Percentiles rank a stretch among this genome's conserved stretches.
These are phyloP conservation scores for Hyaloscypha finlandica DNA, from an alignment of 495 filamentous ascomycete genomes.

Conservation along the genomic window DNA sequence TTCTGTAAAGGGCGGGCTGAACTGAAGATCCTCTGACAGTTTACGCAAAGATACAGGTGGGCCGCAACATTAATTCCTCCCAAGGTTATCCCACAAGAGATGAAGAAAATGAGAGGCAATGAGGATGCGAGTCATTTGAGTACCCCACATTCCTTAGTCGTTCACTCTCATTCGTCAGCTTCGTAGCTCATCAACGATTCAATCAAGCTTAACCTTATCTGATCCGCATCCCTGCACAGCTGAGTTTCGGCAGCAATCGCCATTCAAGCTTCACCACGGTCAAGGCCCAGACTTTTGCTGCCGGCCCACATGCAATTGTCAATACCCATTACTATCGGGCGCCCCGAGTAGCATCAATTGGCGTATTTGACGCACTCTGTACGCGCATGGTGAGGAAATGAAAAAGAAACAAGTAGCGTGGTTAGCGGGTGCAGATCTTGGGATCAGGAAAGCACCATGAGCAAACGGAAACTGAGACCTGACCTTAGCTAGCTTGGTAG, in stretches of 20 bases:
- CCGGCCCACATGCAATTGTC: neutral
- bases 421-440: neutral
- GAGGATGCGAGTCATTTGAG: neutral
- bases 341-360: neutral
- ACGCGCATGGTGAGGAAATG: neutral
- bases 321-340: neutral
- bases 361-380: neutral
- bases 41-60: no score
- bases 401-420: neutral
- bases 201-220: neutral
- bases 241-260: neutral
- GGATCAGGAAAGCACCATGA: neutral
- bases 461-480: neutral
- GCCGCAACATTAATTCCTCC: no score
- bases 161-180: neutral
- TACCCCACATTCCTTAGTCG: neutral
- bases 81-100: neutral
- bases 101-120: neutral
- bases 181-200: neutral
- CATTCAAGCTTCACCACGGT: neutral
- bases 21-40: no score
- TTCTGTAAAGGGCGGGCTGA: no score
- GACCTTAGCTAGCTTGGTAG: neutral
- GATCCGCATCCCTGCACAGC: neutral
- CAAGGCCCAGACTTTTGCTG: neutral